Conservation (phyloP, 2,329 filamentous ascomycete species). For the Pyricularia grisea region DNA sequence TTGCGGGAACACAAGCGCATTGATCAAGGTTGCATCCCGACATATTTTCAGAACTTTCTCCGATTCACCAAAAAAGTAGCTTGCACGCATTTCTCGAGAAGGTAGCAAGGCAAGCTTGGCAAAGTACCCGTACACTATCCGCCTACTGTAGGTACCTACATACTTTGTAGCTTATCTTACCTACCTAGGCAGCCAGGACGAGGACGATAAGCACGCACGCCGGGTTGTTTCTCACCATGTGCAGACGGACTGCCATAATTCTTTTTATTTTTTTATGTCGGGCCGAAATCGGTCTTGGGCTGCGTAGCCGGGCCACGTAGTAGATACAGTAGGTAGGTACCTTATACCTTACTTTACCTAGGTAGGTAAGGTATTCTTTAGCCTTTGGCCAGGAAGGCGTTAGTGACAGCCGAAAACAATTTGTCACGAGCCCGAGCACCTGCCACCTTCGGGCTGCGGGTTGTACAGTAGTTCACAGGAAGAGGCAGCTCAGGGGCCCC, state of each 20-base stretch:
- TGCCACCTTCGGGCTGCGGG: neutral
- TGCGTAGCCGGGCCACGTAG: neutral
- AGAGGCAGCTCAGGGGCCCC: neutral
- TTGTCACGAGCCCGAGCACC: neutral
- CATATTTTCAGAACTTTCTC: no score
- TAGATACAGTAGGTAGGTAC: no score
- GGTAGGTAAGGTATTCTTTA: neutral
- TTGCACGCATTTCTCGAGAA: neutral
- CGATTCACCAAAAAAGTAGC: no score
- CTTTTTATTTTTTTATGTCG: neutral
- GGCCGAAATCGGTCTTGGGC: neutral
- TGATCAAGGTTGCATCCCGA: neutral
- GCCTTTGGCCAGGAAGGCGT: neutral
- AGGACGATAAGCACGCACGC: neutral
- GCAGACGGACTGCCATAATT: neutral
- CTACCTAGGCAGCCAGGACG: neutral
- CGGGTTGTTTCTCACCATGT: neutral
- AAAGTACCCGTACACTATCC: neutral
- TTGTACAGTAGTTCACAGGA: neutral
- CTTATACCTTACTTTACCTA: no score
- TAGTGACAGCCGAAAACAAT: neutral
- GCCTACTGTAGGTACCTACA: neutral
- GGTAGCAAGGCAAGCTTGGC: neutral
- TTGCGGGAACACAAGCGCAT: neutral
- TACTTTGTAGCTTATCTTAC: neutral